Evolutionary conservation across 192 early-diverging fungal genomes (phyloP).

Genomic region (Thoreauomyces humboldtii): DNA sequence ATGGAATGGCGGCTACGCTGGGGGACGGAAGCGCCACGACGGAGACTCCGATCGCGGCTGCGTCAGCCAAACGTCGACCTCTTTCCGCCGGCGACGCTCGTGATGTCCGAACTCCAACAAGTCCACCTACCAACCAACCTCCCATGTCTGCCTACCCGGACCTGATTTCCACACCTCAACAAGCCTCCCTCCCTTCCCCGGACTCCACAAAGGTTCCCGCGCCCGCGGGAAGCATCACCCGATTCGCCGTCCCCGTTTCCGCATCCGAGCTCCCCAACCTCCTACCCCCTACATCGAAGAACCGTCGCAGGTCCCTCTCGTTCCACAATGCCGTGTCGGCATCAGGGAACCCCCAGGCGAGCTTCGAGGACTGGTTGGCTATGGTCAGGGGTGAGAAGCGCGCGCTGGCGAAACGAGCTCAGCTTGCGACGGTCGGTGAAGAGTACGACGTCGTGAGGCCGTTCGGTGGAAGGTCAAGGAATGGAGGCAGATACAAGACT

Average conservation of each 20-base stretch:
- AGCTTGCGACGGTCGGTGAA: constrained; percentile 7
- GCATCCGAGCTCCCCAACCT: constrained; percentile 16
- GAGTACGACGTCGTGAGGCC: constrained; percentile 40
- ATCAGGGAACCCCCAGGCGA: constrained; percentile 25
- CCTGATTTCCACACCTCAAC: neutral
- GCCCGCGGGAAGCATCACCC: constrained; percentile 40
- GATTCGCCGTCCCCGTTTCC: constrained; percentile 40
- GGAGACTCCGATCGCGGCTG: neutral
- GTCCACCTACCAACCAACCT: neutral
- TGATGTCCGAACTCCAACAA: neutral
- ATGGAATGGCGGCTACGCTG: neutral
- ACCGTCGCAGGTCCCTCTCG: constrained; percentile 38
- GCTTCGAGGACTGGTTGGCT: constrained; percentile 46
- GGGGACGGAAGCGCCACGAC: neutral
- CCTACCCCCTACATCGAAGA: constrained; percentile 31
- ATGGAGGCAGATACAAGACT: too few species aligned
- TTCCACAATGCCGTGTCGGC: constrained; percentile 47
- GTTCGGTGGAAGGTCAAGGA: constrained; percentile 28
- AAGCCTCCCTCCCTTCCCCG: neutral
- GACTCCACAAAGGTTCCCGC: constrained; percentile 21
- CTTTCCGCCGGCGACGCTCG: constrained; percentile 9
- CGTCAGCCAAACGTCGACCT: neutral
- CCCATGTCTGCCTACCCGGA: constrained; percentile 20
- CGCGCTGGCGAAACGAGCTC: neutral
- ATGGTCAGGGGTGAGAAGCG: constrained; percentile 37